Base-by-base conservation (phyloP, 1,284 basidiomycete genomes). In the Xanthoconium separans region DNA sequence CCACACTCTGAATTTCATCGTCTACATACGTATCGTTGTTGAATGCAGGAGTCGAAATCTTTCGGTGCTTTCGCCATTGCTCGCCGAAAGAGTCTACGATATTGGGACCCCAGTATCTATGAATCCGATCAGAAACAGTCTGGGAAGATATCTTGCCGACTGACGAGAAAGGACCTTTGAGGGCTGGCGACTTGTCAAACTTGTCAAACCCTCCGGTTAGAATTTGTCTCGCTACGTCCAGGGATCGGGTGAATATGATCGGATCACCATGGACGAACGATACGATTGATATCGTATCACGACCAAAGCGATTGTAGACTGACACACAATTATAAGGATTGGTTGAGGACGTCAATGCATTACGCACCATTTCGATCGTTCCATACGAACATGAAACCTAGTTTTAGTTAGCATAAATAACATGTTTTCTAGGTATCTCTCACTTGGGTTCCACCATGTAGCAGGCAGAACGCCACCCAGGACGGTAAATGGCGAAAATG, bases 371-470 rank as follows among this genome's bases (percentile, higher is more conserved):
- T 47, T n/a, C 45, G 33, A 36, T 27, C 27, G n/a, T 37, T 47
- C 45, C 45, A 47, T 37, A 36, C 16, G 11, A 47, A 39, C 16
- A 16, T 22, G 24, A 37, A 47, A 37, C 45, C 45, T 47, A 15
- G 34, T 6, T 3, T 33, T 16, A 34, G 12, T 4, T 27, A 22
- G 10, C n/a, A 13, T 22, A 6, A 47, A 27, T n/a, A 58, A 55
- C 76, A 80, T 78, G 77, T 58, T 43, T 70, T 67, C 6, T 39
- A 10, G 16, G 9, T 41, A 24, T 11, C 13, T 12, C 50, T 70
- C 37, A 18, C 75, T 71, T 4, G 73, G 71, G 50, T 79, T 77
- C 77, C 78, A 80, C 68, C 71, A 75, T 8, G 63, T 66, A 15
- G 70, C 72, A 13, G 76, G 76, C 1, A 77, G 39, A 6, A 74